Percentiles rank a stretch among this genome's conserved stretches.
Conservation (phyloP, 2,329 filamentous ascomycete species). For the Sarocladium kiliense region DNA sequence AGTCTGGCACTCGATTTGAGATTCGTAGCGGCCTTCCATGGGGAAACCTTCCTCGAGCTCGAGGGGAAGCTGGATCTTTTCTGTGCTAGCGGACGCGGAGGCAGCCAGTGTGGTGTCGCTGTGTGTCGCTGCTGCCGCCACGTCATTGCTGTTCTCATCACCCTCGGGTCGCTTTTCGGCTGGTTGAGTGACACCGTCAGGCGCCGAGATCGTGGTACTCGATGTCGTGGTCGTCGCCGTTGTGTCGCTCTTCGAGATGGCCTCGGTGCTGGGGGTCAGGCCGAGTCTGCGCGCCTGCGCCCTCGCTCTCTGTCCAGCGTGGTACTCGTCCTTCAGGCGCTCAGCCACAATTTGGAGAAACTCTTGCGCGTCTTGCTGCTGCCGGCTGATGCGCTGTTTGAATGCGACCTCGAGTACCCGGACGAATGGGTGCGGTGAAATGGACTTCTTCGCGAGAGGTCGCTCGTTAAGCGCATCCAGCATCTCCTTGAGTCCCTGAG, state of each 20-base stretch:
- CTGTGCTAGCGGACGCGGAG: neutral
- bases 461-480: slow-evolving; percentile 89
- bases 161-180: neutral
- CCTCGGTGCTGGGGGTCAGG: slow-evolving; percentile 13
- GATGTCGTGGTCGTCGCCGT: slow-evolving; percentile 13
- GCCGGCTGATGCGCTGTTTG: slow-evolving; percentile 81
- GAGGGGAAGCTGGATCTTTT: slow-evolving; percentile 17
- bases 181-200: slow-evolving; percentile 8
- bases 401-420: slow-evolving; percentile 80
- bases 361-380: slow-evolving; percentile 97
- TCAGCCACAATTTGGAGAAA: slow-evolving; percentile 93
- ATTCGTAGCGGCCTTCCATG: slow-evolving; percentile 86
- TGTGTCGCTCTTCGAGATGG: slow-evolving; percentile 9
- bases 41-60: slow-evolving; percentile 72
- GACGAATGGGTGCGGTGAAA: slow-evolving; percentile 82
- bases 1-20: slow-evolving; percentile 88
- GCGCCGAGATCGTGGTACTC: slow-evolving; percentile 10
- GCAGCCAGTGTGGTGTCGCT: neutral
- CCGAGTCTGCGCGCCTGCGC: slow-evolving; percentile 41
- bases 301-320: slow-evolving; percentile 74
- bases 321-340: slow-evolving; percentile 87
- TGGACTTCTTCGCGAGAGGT: slow-evolving; percentile 89
- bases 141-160: neutral
- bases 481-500: slow-evolving; percentile 84
- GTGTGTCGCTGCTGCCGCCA: neutral